Evolutionary conservation across 2,329 filamentous ascomycete genomes (phyloP).

Genomic region (Phyllosticta citrichinensis): DNA sequence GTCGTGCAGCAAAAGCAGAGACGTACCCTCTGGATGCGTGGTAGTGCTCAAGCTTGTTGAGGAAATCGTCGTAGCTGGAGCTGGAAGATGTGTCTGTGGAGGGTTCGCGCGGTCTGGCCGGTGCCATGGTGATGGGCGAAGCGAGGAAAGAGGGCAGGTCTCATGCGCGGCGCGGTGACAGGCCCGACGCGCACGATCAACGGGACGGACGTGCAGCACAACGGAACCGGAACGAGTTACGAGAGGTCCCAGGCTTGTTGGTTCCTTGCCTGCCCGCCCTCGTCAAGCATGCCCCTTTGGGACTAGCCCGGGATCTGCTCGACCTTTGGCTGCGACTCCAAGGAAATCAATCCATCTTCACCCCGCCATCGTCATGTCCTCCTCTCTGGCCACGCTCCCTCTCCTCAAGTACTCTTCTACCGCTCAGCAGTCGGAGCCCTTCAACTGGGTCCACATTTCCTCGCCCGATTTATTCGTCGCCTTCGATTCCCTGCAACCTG

Average conservation of each 20-base stretch:
- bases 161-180: not conserved
- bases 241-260: not conserved
- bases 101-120: slow-evolving; percentile 32
- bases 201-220: not conserved
- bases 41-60: slow-evolving; percentile 60
- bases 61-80: slow-evolving; percentile 55
- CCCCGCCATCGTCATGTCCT: not conserved
- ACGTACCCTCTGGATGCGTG: slow-evolving; percentile 64
- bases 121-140: slow-evolving; percentile 30
- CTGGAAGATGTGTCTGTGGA: slow-evolving; percentile 29
- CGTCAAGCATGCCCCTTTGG: not conserved
- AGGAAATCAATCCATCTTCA: not conserved
- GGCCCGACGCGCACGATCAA: slow-evolving; percentile 7
- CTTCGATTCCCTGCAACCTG: slow-evolving; percentile 22
- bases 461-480: slow-evolving; percentile 21
- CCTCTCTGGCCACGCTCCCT: slow-evolving; percentile 14
- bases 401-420: slow-evolving; percentile 21
- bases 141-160: not conserved
- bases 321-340: not conserved
- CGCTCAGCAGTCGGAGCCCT: slow-evolving; percentile 3
- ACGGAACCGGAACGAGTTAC: not conserved
- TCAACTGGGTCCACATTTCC: slow-evolving; percentile 17
- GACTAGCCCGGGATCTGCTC: not conserved
- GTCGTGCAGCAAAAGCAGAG: not conserved
- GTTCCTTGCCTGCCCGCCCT: not conserved